phyloP scores from a whole-genome alignment of 768 basidiomycete species.

The Trametes elegans region DNA sequence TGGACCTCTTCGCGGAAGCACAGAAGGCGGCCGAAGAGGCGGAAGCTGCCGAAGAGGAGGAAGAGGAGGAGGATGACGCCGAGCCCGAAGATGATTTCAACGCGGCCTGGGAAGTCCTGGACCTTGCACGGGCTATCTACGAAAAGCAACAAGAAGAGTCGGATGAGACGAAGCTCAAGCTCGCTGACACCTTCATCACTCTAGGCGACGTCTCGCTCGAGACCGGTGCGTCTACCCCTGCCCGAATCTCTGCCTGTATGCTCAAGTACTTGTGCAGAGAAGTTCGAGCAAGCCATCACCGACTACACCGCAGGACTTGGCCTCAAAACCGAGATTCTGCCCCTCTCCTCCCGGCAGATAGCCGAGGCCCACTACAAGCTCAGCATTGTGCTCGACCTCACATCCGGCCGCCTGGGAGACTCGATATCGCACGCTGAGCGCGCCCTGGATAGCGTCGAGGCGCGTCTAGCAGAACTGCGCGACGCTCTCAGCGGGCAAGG shows the following conservation, averaged over 20 bases:
- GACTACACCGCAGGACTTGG: conserved; percentile 80
- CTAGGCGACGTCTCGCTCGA: conserved; percentile 97
- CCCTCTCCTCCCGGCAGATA: conserved; percentile 87
- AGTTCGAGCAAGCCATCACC: conserved; percentile 90
- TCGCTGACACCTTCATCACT: conserved; percentile 88
- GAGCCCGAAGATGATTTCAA: conserved; percentile 98
- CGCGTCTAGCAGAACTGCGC: conserved; percentile 60
- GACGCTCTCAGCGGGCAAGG: conserved; percentile 40
- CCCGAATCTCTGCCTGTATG: background rate
- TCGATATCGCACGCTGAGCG: conserved; percentile 80
- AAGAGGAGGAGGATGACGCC: conserved; percentile 62
- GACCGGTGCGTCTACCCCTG: conserved; percentile 64
- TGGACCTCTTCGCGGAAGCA: conserved; percentile 66
- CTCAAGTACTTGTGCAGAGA: conserved; percentile 62
- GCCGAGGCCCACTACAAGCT: conserved; percentile 94
- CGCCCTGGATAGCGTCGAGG: conserved; percentile 75
- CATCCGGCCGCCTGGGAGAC: conserved; percentile 77
- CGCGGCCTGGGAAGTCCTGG: conserved; percentile 97
- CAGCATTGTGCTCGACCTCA: conserved; percentile 90
- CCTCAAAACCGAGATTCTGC: conserved; percentile 72
- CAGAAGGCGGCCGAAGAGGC: conserved; percentile 45
- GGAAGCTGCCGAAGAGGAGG: conserved; percentile 52
- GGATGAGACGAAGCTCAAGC: conserved; percentile 68
- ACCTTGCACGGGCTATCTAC: conserved; percentile 87
- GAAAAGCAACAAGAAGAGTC: conserved; percentile 60